Percentiles rank a stretch among this genome's conserved stretches.
Conservation (phyloP, 768 basidiomycete genomes). For the Russula sp. region DNA sequence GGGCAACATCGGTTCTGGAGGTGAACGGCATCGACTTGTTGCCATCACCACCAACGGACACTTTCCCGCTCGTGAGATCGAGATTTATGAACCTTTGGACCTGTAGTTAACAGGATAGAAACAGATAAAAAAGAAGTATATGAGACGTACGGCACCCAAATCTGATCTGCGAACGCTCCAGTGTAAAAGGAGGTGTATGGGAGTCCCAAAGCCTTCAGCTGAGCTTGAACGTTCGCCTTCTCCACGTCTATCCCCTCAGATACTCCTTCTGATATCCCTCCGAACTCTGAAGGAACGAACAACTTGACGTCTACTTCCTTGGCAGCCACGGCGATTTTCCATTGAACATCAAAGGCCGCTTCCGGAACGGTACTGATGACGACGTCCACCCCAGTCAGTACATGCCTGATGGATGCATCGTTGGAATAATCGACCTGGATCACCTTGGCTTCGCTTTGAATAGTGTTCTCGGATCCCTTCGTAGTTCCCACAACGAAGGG, state of each 20-base stretch:
- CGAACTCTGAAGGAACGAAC: background rate
- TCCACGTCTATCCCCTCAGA: background rate
- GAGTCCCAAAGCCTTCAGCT: background rate
- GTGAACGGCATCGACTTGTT: conserved; percentile 29
- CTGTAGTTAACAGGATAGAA: background rate
- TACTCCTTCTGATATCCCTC: background rate
- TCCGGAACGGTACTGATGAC: conserved; percentile 20
- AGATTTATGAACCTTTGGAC: conserved; percentile 8
- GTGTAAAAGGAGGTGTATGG: conserved; percentile 26
- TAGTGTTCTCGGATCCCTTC: conserved; percentile 30
- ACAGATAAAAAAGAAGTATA: background rate
- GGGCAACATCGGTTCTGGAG: background rate
- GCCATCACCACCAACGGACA: conserved; percentile 28
- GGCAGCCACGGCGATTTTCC: conserved; percentile 14
- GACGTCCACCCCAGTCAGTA: conserved; percentile 18
- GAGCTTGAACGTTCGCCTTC: background rate
- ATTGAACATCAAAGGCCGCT: conserved; percentile 1
- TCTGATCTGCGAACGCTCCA: background rate
- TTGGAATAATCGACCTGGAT: conserved; percentile 22
- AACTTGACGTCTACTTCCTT: conserved; percentile 20
- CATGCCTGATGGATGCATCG: conserved; percentile 6
- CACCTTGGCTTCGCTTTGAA: conserved; percentile 16
- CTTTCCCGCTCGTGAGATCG: conserved; percentile 24
- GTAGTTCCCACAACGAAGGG: background rate
- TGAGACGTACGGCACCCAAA: background rate